Conservation (phyloP, 2,329 filamentous ascomycete species). For the Ustilaginoidea virens region DNA sequence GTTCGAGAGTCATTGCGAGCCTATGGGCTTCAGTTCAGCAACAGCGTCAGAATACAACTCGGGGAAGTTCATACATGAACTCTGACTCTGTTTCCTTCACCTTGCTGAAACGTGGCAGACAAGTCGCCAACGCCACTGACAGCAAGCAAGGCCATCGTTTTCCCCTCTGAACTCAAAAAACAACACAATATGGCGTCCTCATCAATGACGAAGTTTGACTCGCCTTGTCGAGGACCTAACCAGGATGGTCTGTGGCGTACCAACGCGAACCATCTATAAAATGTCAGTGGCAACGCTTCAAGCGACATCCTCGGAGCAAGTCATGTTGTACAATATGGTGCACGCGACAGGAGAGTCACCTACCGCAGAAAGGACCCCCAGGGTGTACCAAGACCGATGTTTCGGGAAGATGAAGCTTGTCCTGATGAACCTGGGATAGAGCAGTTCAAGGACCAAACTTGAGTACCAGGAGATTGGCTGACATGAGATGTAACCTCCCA, state of each 20-base stretch:
- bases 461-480: constrained; percentile 53
- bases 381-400: constrained; percentile 46
- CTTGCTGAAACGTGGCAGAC: constrained; percentile 52
- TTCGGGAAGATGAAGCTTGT: constrained; percentile 39
- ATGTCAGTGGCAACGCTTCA: constrained; percentile 2
- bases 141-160: constrained; percentile 63
- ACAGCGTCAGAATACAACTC: constrained; percentile 2
- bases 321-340: too few relatives aligned
- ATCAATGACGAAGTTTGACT: constrained; percentile 47
- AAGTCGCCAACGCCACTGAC: constrained; percentile 61
- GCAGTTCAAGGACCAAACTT: constrained; percentile 53
- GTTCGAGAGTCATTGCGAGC: constrained; percentile 50
- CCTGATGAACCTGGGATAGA: constrained; percentile 39
- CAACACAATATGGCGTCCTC: constrained; percentile 67
- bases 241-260: constrained; percentile 70
- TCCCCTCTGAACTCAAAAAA: constrained; percentile 57
- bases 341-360: too few relatives aligned
- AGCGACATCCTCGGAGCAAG: too few relatives aligned
- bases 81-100: constrained; percentile 47
- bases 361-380: constrained; percentile 39
- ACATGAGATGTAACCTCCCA: constrained; percentile 36
- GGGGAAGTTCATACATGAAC: constrained; percentile 38
- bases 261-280: constrained; percentile 59
- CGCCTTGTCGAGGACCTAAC: constrained; percentile 79
- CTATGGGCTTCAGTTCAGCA: constrained; percentile 20